Base-by-base conservation (phyloP, 768 basidiomycete genomes). In the Dentipellis sp. region DNA sequence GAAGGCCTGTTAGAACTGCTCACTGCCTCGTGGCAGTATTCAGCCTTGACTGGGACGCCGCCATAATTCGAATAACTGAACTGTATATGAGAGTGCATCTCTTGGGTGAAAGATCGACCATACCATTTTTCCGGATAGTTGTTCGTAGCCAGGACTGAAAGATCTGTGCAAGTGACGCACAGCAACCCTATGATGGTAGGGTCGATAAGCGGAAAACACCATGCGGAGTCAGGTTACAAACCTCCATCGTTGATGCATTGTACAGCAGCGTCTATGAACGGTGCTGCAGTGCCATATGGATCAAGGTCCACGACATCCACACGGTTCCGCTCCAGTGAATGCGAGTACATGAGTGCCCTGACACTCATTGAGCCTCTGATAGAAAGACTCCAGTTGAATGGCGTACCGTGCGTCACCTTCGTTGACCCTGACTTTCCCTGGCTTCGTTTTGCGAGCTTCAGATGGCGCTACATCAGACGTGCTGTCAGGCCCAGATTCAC, bases 101-200 rank as follows among this genome's bases (percentile, higher is more conserved):
- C n/a, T 37, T 8, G 4, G 17, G 34, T 36, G 22, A 1, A 16
- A 17, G 42, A 42, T 17, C 42, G 38, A 10, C 36, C 56, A 58
- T 63, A 92, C 95, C 92, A 94, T 82, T 99, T 99, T 68, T 99
- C 97, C 3, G 94, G 87, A 68, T 89, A 97, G 67, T 97, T 97
- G 10, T 80, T 84, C 2, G 93, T 94, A 0, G 94, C 97, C 21
- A 98, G 77, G 10, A 99, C 94, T 7, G 93, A 82, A 58, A 97
- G 75, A 68, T 99, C 97, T 1, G 97, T 99, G 71, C 97, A 98
- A 22, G 97, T 99, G 39, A 99, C 86, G 63, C 91, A 94, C 1
- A 99, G 75, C 34, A 99, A 72, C 52, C 95, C 94, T 94, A 48
- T 40, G 22, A 21, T 34, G 21, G 46, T 49, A 29, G 45, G 4